These are phyloP conservation scores for Globisporangium nunn DNA, from an alignment of 352 stramenopile species.

Conservation along the genomic window DNA sequence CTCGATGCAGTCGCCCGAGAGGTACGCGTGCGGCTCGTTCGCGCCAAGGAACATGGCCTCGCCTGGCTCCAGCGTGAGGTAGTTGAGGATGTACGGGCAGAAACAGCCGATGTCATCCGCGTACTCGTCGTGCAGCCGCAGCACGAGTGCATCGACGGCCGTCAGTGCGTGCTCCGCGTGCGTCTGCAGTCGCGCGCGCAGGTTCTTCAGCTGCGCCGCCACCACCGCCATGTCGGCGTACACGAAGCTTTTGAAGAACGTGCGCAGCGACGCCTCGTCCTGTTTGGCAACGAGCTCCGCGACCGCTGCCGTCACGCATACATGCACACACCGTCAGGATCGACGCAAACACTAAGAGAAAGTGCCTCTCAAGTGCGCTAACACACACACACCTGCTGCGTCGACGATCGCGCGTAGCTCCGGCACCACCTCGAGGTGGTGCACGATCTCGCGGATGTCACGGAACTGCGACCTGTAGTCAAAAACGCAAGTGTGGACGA, in stretches of 20 bases:
- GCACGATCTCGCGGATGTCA: conserved; percentile 77
- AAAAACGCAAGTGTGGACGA: background rate
- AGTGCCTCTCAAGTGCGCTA: background rate
- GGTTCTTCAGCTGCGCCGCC: conserved; percentile 50
- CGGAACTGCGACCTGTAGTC: conserved; percentile 83
- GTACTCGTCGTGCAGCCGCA: conserved; percentile 93
- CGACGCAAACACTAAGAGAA: background rate
- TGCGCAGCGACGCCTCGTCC: conserved; percentile 38
- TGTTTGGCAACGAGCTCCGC: conserved; percentile 27
- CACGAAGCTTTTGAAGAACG: conserved; percentile 77
- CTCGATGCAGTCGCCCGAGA: conserved; percentile 94
- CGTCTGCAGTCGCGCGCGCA: conserved; percentile 75
- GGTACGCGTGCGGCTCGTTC: conserved; percentile 99
- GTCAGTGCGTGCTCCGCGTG: conserved; percentile 13
- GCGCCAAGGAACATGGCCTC: conserved; percentile 97
- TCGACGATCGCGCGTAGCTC: conserved; percentile 67
- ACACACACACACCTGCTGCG: conserved; percentile 2
- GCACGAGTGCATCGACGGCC: conserved; percentile 71
- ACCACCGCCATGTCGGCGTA: conserved; percentile 68
- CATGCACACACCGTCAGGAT: too few species aligned
- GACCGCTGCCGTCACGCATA: conserved; percentile 16
- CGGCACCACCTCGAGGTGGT: conserved; percentile 64
- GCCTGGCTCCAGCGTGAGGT: conserved; percentile 92
- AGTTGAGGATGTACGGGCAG: conserved; percentile 97
- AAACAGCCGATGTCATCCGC: conserved; percentile 96